Evolutionary conservation across 2,329 filamentous ascomycete species (phyloP).

Genomic region (Bretziella fagacearum): DNA sequence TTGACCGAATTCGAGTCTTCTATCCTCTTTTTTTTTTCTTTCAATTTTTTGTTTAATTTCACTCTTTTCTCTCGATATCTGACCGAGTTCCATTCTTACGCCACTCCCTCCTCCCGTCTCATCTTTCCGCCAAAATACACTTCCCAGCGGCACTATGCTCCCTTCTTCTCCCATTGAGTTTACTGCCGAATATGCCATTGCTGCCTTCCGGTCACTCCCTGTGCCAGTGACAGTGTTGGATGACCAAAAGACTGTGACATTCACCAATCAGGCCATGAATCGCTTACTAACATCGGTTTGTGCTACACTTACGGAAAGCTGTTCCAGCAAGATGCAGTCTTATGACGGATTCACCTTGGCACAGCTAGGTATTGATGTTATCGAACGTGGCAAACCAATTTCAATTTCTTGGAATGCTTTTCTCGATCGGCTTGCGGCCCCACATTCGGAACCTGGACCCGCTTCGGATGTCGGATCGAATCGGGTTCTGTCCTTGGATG

Average conservation of each 20-base stretch:
- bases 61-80: too few species aligned
- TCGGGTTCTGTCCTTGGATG: too few species aligned
- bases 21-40: slow-evolving; percentile 2
- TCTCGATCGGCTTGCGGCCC: slow-evolving; percentile 32
- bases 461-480: neutral
- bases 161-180: slow-evolving; percentile 1
- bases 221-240: slow-evolving; percentile 55
- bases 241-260: slow-evolving; percentile 48
- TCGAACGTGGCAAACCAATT: slow-evolving; percentile 47
- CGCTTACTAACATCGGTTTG: slow-evolving; percentile 31
- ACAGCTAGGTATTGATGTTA: slow-evolving; percentile 55
- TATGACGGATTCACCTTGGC: slow-evolving; percentile 29
- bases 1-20: too few species aligned
- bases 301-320: neutral
- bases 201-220: slow-evolving; percentile 56
- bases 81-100: too few species aligned
- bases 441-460: slow-evolving; percentile 12
- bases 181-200: slow-evolving; percentile 21
- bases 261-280: slow-evolving; percentile 63
- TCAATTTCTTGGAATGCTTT: slow-evolving; percentile 44
- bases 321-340: neutral
- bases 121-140: too few species aligned
- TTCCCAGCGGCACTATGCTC: neutral
- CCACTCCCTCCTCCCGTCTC: too few species aligned
- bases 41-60: too few species aligned